Percentiles rank a stretch among this genome's conserved stretches.
These are phyloP conservation scores for Trichoderma polysporum DNA, from an alignment of 2,329 filamentous ascomycete genomes.

Conservation along the genomic window DNA sequence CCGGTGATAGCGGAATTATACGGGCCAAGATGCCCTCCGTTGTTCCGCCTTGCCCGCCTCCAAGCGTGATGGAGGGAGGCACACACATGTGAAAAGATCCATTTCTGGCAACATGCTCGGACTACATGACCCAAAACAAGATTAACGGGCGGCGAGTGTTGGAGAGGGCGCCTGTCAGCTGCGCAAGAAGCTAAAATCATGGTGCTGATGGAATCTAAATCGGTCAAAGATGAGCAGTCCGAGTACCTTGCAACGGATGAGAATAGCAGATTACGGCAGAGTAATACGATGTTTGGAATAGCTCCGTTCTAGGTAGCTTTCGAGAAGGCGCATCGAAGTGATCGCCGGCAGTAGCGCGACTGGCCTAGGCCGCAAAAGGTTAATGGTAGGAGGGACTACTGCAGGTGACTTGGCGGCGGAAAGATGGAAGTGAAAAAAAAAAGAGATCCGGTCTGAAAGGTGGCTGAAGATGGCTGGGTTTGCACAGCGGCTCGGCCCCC, in stretches of 20 bases:
- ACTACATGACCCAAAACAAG: background rate
- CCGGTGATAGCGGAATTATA: background rate
- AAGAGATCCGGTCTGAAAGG: background rate
- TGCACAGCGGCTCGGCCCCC: constrained; percentile 19
- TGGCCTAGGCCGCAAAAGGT: background rate
- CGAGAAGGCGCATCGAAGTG: constrained; percentile 20
- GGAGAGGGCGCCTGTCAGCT: background rate
- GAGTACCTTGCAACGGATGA: background rate
- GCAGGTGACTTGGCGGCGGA: constrained; percentile 1
- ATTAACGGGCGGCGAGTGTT: background rate
- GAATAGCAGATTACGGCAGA: background rate
- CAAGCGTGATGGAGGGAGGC: background rate
- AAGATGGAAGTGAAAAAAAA: background rate
- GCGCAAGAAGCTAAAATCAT: background rate
- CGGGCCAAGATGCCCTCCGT: background rate
- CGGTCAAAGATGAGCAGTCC: background rate
- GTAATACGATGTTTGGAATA: constrained; percentile 6
- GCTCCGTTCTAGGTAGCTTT: constrained; percentile 20
- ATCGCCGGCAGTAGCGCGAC: constrained; percentile 9
- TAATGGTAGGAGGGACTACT: background rate
- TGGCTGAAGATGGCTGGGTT: constrained; percentile 16
- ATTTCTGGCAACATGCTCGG: background rate
- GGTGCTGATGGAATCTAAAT: background rate
- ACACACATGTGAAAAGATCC: no score
- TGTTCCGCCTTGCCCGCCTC: background rate